Evolutionary conservation across 306 rosid genomes (phyloP).

Genomic region (Lathyrus oleraceus): DNA sequence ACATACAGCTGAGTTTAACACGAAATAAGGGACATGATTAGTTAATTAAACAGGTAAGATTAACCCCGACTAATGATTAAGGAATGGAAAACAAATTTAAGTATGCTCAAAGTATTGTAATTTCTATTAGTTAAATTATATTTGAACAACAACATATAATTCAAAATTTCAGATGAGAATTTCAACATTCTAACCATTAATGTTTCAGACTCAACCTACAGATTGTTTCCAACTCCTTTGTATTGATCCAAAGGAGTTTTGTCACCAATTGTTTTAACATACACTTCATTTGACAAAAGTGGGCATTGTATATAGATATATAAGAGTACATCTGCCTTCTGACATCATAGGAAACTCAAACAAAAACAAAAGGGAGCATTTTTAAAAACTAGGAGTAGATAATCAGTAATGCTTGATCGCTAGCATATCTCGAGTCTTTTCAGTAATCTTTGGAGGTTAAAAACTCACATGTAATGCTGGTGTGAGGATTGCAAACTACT

Average conservation of each 20-base stretch:
- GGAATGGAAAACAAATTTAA: no score
- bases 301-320: background rate
- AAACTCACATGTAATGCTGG: conserved; percentile 57
- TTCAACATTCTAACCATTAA: background rate
- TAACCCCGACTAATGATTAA: no score
- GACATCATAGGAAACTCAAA: conserved; percentile 14
- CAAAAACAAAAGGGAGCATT: conserved; percentile 20
- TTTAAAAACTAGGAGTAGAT: background rate
- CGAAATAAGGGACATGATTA: no score
- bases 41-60: no score
- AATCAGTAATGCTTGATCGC: conserved; percentile 22
- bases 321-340: conserved; percentile 22
- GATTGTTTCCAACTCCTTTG: background rate
- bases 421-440: conserved; percentile 24
- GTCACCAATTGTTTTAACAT: background rate
- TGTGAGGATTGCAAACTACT: conserved; percentile 57
- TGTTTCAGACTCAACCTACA: background rate
- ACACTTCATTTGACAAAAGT: background rate
- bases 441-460: conserved; percentile 7
- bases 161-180: background rate
- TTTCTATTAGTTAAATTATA: no score
- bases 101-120: background rate
- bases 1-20: no score
- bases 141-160: background rate
- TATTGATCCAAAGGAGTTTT: background rate